These are phyloP conservation scores for Quercus variabilis DNA, from an alignment of 306 rosid genomes.

Conservation along the genomic window DNA sequence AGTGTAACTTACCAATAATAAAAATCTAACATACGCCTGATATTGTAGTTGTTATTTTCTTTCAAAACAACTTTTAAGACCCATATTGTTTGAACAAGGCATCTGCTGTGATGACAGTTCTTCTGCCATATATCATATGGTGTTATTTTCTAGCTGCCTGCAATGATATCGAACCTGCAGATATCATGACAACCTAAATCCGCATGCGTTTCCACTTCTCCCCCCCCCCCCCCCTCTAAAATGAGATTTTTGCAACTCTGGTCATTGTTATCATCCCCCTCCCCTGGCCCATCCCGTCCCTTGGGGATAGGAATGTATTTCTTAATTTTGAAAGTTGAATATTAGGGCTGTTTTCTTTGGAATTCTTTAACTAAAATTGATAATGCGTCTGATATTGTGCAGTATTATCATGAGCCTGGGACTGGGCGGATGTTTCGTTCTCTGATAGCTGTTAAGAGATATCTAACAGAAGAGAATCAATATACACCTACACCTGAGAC, in stretches of 20 bases:
- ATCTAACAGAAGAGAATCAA: conserved; percentile 29
- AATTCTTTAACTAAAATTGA: background rate
- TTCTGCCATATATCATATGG: background rate
- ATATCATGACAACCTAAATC: background rate
- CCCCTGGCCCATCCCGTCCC: background rate
- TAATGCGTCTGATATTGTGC: conserved; percentile 6
- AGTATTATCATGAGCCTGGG: conserved; percentile 56
- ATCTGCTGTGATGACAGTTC: background rate
- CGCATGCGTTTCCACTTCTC: background rate
- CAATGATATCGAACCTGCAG: background rate
- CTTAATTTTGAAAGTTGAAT: background rate
- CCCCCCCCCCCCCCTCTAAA: background rate
- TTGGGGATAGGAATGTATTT: background rate
- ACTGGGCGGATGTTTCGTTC: conserved; percentile 57
- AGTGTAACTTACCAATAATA: too few species aligned
- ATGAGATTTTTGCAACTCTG: background rate
- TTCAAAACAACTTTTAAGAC: background rate
- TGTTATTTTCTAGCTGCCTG: too few species aligned
- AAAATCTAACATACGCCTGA: background rate
- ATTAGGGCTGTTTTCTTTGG: background rate
- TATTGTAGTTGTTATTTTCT: background rate
- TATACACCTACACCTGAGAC: background rate
- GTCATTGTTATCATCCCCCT: background rate
- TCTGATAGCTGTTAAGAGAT: conserved; percentile 43
- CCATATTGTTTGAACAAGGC: background rate